Conservation (phyloP, 78 protist genomes). For the slime mould (Dictyostelium discoideum) region DNA sequence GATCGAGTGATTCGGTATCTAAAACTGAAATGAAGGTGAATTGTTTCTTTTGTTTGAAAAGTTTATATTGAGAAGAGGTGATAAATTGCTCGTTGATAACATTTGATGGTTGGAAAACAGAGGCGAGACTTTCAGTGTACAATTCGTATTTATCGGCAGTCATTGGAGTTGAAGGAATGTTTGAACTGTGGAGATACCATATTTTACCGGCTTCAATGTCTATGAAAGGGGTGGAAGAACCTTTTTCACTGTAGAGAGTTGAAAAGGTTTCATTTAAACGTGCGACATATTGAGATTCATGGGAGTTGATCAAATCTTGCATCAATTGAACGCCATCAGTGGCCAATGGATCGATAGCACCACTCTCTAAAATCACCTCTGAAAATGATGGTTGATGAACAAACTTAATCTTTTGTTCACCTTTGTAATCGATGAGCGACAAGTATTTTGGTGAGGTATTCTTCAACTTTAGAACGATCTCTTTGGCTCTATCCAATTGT, state of each 20-base stretch:
- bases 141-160: slow-evolving; percentile 63
- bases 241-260: slow-evolving; percentile 21
- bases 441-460: slow-evolving; percentile 68
- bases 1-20: slow-evolving; percentile 72
- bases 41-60: slow-evolving; percentile 60
- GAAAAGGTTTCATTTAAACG: slow-evolving; percentile 43
- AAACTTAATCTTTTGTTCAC: slow-evolving; percentile 71
- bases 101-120: slow-evolving; percentile 45
- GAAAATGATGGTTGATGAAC: slow-evolving; percentile 54
- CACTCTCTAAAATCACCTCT: slow-evolving; percentile 38
- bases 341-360: not conserved
- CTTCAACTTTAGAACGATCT: slow-evolving; percentile 67
- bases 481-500: slow-evolving; percentile 80
- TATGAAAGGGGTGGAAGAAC: slow-evolving; percentile 24
- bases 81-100: slow-evolving; percentile 31
- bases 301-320: slow-evolving; percentile 16
- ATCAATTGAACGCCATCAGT: not conserved
- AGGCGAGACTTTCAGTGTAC: slow-evolving; percentile 57
- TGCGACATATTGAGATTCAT: slow-evolving; percentile 43
- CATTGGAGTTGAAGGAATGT: slow-evolving; percentile 73
- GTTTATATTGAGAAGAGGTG: not conserved
- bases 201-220: slow-evolving; percentile 68
- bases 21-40: slow-evolving; percentile 26
- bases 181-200: slow-evolving; percentile 30
- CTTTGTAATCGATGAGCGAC: slow-evolving; percentile 71